phyloP scores from a whole-genome alignment of 169 alveolate genomes.

The Cryptosporidium viatorum region DNA sequence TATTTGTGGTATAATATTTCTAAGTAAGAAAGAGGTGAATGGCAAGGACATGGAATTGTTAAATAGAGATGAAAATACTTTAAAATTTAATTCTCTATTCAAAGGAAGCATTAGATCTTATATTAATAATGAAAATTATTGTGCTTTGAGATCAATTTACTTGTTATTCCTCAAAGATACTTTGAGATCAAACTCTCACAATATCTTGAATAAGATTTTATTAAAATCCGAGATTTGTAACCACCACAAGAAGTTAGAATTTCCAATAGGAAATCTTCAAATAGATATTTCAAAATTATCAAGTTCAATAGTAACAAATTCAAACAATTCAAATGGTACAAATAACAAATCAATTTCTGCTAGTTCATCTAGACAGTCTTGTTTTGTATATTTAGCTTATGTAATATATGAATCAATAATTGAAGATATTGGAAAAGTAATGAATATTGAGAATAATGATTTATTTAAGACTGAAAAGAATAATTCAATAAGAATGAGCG shows the following conservation, averaged over 20 bases:
- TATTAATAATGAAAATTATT: constrained; percentile 34
- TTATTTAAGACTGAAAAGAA: not conserved
- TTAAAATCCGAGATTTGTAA: not conserved
- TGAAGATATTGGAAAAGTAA: constrained; percentile 45
- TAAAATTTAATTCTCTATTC: not conserved
- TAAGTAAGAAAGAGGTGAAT: not conserved
- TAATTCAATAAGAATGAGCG: not conserved
- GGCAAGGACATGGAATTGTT: not conserved
- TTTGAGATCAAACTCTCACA: constrained; percentile 21
- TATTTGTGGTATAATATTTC: not conserved
- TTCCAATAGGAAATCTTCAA: constrained; percentile 12
- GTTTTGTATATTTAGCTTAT: constrained; percentile 31
- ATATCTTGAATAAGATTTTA: constrained; percentile 30
- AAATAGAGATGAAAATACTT: not conserved
- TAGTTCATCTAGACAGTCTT: constrained; percentile 13
- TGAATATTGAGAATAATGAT: constrained; percentile 8
- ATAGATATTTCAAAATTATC: constrained; percentile 37
- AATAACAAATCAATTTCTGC: not conserved
- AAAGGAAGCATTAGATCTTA: constrained; percentile 36
- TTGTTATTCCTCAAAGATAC: constrained; percentile 40
- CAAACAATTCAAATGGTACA: not conserved
- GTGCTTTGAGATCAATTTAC: constrained; percentile 47
- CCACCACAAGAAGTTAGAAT: constrained; percentile 26
- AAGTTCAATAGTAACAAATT: not conserved
- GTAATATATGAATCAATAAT: constrained; percentile 61